Conservation (phyloP, 192 early-diverging fungal species). For the Backusella westeae region DNA sequence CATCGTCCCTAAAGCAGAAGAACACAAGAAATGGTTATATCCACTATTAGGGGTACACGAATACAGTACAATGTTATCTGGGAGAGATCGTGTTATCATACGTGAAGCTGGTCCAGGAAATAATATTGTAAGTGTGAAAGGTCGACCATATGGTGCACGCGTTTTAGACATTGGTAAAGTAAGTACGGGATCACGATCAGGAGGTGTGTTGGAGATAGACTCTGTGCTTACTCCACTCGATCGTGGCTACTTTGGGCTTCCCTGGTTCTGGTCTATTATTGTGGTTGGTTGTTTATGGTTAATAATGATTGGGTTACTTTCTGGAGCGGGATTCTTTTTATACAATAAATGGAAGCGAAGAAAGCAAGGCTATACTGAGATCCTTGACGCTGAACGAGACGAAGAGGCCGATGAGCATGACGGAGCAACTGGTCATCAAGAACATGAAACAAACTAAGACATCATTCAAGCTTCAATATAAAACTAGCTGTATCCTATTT, state of each 20-base stretch:
- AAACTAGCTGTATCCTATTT: not conserved
- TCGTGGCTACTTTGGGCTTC: constrained; percentile 16
- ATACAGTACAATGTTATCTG: constrained; percentile 18
- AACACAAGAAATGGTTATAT: not conserved
- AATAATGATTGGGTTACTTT: not conserved
- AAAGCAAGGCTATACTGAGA: constrained; percentile 2
- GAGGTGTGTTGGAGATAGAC: constrained; percentile 26
- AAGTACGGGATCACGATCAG: constrained; percentile 13
- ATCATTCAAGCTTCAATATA: not conserved
- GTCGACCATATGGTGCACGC: constrained; percentile 8
- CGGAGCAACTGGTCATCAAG: not conserved
- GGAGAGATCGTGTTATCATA: constrained; percentile 12
- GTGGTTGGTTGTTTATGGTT: not conserved
- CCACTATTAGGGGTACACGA: not conserved
- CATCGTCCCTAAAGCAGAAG: constrained; percentile 49
- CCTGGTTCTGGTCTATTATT: constrained; percentile 8
- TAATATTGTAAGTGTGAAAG: constrained; percentile 16
- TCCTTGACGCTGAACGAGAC: not conserved
- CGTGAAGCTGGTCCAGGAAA: constrained; percentile 12
- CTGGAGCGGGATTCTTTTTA: not conserved
- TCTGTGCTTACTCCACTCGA: constrained; percentile 20
- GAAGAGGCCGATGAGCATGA: not conserved
- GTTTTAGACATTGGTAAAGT: constrained; percentile 21
- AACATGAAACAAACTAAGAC: not conserved
- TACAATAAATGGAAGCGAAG: constrained; percentile 12